Percentiles rank a stretch among this genome's conserved stretches.
These are phyloP conservation scores for Phlyctochytrium arcticum DNA, from an alignment of 192 early-diverging fungal species.

Conservation along the genomic window DNA sequence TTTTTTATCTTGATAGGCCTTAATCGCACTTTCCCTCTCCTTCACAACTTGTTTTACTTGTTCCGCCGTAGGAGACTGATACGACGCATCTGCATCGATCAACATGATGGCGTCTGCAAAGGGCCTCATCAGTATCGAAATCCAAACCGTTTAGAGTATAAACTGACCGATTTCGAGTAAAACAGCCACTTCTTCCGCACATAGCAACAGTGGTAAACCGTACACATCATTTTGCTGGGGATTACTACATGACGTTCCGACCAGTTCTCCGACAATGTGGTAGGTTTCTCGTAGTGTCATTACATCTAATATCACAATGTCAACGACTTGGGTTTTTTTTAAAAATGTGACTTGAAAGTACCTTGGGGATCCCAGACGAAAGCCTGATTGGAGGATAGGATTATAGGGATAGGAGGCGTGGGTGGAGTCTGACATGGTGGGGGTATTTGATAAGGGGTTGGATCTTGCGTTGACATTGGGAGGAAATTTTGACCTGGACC, in stretches of 20 bases:
- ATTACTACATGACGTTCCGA: conserved; percentile 62
- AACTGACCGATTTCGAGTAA: conserved; percentile 41
- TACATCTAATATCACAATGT: too few relatives aligned
- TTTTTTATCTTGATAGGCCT: not conserved
- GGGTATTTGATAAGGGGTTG: too few relatives aligned
- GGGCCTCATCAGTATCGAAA: not conserved
- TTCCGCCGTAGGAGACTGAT: not conserved
- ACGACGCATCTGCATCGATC: not conserved
- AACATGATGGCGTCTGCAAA: not conserved
- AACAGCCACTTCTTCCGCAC: conserved; percentile 68
- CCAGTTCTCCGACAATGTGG: conserved; percentile 34
- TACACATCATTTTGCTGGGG: conserved; percentile 77
- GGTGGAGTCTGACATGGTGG: too few relatives aligned
- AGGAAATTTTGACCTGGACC: too few relatives aligned
- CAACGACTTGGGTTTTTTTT: too few relatives aligned
- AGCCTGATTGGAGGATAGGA: too few relatives aligned
- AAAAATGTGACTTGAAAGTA: too few relatives aligned
- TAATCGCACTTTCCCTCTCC: not conserved
- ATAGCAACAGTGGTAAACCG: conserved; percentile 66
- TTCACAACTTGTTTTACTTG: not conserved
- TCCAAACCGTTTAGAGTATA: not conserved
- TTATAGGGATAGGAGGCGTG: too few relatives aligned
- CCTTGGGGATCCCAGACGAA: too few relatives aligned
- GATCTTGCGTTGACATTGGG: too few relatives aligned
- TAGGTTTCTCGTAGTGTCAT: not conserved